Evolutionary conservation across 1,284 basidiomycete species (phyloP).

Genomic region (Blastosporella zonata): DNA sequence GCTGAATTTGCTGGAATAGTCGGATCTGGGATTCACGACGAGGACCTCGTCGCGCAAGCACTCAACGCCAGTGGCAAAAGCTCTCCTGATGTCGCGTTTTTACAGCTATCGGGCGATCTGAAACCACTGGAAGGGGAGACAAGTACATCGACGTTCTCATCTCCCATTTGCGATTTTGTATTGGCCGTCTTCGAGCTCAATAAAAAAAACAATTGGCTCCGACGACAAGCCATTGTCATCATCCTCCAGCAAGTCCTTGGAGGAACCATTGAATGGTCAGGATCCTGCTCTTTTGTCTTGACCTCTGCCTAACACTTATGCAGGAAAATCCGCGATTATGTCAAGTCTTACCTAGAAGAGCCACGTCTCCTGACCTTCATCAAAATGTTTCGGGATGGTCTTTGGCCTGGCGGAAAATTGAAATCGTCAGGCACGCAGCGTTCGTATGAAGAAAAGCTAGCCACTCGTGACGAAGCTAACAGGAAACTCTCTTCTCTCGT

Average conservation of each 20-base stretch:
- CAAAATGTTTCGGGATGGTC: slow-evolving; percentile 59
- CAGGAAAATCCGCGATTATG: slow-evolving; percentile 85
- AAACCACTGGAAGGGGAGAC: slow-evolving; percentile 83
- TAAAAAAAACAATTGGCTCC: slow-evolving; percentile 93
- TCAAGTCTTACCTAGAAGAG: slow-evolving; percentile 64
- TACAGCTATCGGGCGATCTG: slow-evolving; percentile 69
- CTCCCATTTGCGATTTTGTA: slow-evolving; percentile 91
- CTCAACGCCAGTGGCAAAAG: slow-evolving; percentile 65
- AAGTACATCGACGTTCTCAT: slow-evolving; percentile 83
- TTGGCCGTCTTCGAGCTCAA: slow-evolving; percentile 93
- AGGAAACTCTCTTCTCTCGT: slow-evolving; percentile 86
- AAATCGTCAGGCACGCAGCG: slow-evolving; percentile 62
- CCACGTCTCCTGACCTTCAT: slow-evolving; percentile 67
- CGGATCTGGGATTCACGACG: slow-evolving; percentile 76
- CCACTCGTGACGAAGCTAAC: slow-evolving; percentile 82
- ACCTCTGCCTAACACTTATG: neutral
- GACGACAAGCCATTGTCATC: slow-evolving; percentile 94
- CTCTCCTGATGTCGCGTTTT: slow-evolving; percentile 61
- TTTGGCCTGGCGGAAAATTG: slow-evolving; percentile 84
- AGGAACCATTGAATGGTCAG: slow-evolving; percentile 89
- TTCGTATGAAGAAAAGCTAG: slow-evolving; percentile 74
- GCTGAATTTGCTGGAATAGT: slow-evolving; percentile 84
- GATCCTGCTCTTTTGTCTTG: slow-evolving; percentile 7
- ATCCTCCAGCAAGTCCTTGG: slow-evolving; percentile 95
- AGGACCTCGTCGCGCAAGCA: slow-evolving; percentile 79